Base-by-base conservation (phyloP, 495 filamentous ascomycete genomes). In the Parathielavia hyrcaniae region DNA sequence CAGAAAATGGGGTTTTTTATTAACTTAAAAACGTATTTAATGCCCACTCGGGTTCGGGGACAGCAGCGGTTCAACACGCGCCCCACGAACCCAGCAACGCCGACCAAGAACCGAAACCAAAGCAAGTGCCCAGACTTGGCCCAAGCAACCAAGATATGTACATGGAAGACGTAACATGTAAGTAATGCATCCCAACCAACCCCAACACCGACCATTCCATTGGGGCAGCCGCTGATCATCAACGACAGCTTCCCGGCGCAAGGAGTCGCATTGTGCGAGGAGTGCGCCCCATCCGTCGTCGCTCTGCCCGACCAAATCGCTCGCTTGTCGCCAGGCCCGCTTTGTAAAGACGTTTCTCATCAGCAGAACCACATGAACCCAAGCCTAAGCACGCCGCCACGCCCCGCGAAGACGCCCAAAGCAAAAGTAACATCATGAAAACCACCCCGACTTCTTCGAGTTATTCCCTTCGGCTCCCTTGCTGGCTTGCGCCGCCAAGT, bases 291-390 rank as follows among this genome's bases (percentile, higher is more conserved):
- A 26, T 44, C 30, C 38, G 39, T 41, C 17, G 39, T 32, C 35
- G 39, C 44, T 20, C 22, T 50, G 26, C 30, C 20, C 11, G 50
- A 35, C 41, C 19, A 52, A 41, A 26, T 20, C 11, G 23, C 20
- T 35, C 23, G 32, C 40, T 11, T 20, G 48, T 43, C 32, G 41
- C 50, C 35, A 43, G 57, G 14, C 22, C 38, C 20, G 49, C 34
- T 19, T 32, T 46, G 41, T 41, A 60, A 57, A 36, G 48, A 61
- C 60, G 55, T 59, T 46, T 35, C 51, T 63, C 64, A 63, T 66
- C 57, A 63, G 35, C 45, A 50, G 17, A 57, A 53, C n/a, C 32
- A 41, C 39, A 48, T 13, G 50, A 49, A 58, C 11, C 55, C 41
- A 41, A 50, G 10, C 38, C 47, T 54, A 51, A 61, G 22, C 60